Evolutionary conservation across 73 alveolate species (phyloP).

Genomic region (Blepharisma japonicum): DNA sequence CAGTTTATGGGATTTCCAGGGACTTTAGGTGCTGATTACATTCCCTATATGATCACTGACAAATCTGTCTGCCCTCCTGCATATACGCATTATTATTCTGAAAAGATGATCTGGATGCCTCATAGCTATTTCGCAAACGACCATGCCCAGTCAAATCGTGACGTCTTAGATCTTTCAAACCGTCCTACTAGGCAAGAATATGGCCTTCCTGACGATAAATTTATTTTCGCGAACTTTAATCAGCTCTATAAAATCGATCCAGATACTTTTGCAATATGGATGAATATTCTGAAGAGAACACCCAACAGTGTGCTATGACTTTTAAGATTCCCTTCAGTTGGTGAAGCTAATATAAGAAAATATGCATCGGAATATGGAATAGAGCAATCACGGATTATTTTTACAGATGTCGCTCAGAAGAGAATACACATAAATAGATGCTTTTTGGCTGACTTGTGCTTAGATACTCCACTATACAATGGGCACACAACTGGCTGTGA

Average conservation of each 20-base stretch:
- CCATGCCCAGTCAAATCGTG: constrained; percentile 33
- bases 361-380: constrained; percentile 44
- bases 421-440: constrained; percentile 50
- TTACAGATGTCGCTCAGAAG: constrained; percentile 42
- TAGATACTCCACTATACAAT: constrained; percentile 54
- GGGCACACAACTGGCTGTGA: constrained; percentile 61
- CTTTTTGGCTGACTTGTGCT: constrained; percentile 50
- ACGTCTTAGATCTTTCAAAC: constrained; percentile 28
- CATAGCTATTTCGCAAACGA: constrained; percentile 54
- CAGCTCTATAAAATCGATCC: constrained; percentile 57
- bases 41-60: constrained; percentile 50
- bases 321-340: constrained; percentile 49
- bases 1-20: constrained; percentile 56
- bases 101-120: constrained; percentile 57
- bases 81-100: constrained; percentile 31
- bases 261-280: constrained; percentile 45
- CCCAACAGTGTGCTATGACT: constrained; percentile 55
- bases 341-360: constrained; percentile 41
- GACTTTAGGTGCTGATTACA: constrained; percentile 48
- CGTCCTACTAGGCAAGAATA: constrained; percentile 34
- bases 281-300: constrained; percentile 46
- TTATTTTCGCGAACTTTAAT: constrained; percentile 57
- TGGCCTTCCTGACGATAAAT: constrained; percentile 48
- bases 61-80: constrained; percentile 41
- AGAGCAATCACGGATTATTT: constrained; percentile 34